phyloP scores from a whole-genome alignment of 768 basidiomycete species.

The Lanmaoa pseudosensibilis region DNA sequence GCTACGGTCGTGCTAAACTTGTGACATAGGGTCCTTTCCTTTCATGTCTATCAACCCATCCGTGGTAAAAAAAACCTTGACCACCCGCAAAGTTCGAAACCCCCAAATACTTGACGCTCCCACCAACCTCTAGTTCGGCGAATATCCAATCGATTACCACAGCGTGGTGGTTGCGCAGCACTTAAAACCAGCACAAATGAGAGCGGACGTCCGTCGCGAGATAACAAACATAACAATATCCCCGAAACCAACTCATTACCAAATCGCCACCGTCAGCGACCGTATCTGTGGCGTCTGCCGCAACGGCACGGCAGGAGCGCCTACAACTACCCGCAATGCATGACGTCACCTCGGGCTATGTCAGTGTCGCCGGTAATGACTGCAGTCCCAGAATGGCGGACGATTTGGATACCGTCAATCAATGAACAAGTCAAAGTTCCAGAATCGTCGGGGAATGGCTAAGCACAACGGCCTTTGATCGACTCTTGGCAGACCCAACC shows the following conservation, averaged over 20 bases:
- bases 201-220: neutral
- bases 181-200: too few relatives aligned
- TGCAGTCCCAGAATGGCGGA: too few relatives aligned
- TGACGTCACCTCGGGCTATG: conserved; percentile 4
- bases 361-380: neutral
- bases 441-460: neutral
- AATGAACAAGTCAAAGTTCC: neutral
- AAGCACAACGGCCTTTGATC: neutral
- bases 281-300: neutral
- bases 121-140: neutral
- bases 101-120: neutral
- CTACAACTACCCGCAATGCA: neutral
- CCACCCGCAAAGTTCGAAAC: neutral
- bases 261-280: neutral
- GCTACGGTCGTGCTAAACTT: conserved; percentile 13
- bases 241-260: conserved; percentile 5
- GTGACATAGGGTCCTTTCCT: conserved; percentile 25
- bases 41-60: conserved; percentile 7
- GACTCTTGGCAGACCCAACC: neutral
- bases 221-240: neutral
- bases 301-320: neutral
- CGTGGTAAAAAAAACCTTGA: neutral
- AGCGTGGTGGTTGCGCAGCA: neutral
- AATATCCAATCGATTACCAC: neutral
- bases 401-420: neutral